Base-by-base conservation (phyloP, 2,329 filamentous ascomycete species). In the Fusarium albosuccineum region DNA sequence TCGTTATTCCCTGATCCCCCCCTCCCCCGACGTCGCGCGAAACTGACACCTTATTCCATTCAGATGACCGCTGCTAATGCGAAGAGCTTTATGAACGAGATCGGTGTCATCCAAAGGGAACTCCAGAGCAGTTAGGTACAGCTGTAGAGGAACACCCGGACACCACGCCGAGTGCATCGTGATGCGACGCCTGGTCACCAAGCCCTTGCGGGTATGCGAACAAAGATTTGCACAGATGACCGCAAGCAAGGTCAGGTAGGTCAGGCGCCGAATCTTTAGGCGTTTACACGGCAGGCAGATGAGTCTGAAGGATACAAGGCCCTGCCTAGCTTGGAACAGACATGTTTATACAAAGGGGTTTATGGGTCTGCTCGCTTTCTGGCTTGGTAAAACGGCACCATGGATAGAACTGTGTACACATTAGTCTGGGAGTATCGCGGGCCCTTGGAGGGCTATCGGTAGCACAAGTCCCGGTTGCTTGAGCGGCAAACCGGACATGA, bases 51-150 rank as follows among this genome's bases (percentile, higher is more conserved):
- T 1, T 16, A 4, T 29, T 33, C 30, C 13, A 6, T 56, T 11
- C 46, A 87, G 85, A 85, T 87, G 84, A 85, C 81, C 50, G 79
- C 81, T 30, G 82, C 82, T 14, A 87, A 83, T 68, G 84, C 85
- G 8, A 86, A 85, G 75, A 76, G 71, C 57, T 86, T 87, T 66
- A 71, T 86, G 64, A 82, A 81, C 41, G 83, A 85, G 62, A 79
- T 87, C 33, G 75, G 79, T 48, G 77, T 80, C 65, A 79, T 87
- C 46, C 84, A 87, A 72, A 81, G 78, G 64, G 84, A 87, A 72
- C 79, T 87, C 34, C 81, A 80, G 67, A 77, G 73, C 61, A 76
- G 75, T 60, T 81, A 77, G 70, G 26, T 22, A 33, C 41, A 59
- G 55, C 54, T 22, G n/a, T 11, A 44, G 52, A 55, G 39, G 45